Evolutionary conservation across 129 eudicot genomes (phyloP).

Genomic region (Chrysanthemum lavandulifolium): DNA sequence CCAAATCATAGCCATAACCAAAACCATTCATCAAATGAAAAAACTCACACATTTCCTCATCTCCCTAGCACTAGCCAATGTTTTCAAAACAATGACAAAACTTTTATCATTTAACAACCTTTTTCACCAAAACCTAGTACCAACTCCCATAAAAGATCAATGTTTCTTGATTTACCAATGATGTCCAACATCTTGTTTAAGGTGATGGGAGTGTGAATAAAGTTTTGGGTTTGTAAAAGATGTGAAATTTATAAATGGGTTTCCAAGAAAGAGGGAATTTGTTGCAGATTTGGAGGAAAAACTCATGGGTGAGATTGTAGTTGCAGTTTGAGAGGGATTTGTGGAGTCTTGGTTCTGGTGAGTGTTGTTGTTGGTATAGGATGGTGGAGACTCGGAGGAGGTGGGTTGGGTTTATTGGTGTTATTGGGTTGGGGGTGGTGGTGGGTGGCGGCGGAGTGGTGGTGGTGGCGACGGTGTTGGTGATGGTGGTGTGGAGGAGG

Average conservation of each 20-base stretch:
- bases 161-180: conserved; percentile 72
- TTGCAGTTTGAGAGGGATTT: conserved; percentile 35
- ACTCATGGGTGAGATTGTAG: conserved; percentile 74
- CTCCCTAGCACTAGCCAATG: conserved; percentile 73
- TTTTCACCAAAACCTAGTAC: conserved; percentile 36
- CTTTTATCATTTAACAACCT: conserved; percentile 51
- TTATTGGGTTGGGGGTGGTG: background rate
- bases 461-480: background rate
- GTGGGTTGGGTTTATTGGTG: conserved; percentile 37
- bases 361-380: conserved; percentile 77
- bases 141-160: conserved; percentile 68
- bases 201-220: conserved; percentile 65
- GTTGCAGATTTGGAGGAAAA: conserved; percentile 90
- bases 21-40: conserved; percentile 66
- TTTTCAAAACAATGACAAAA: conserved; percentile 47
- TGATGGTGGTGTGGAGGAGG: background rate
- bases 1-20: conserved; percentile 62
- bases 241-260: conserved; percentile 71
- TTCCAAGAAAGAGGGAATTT: conserved; percentile 75
- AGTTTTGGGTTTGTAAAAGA: conserved; percentile 20
- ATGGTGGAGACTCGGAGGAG: conserved; percentile 69
- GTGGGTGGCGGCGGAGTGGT: background rate
- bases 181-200: conserved; percentile 73
- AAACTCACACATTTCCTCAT: conserved; percentile 72
- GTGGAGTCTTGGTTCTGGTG: conserved; percentile 58